Base-by-base conservation (phyloP, 2,329 filamentous ascomycete genomes). In the Pseudogymnoascus destructans region DNA sequence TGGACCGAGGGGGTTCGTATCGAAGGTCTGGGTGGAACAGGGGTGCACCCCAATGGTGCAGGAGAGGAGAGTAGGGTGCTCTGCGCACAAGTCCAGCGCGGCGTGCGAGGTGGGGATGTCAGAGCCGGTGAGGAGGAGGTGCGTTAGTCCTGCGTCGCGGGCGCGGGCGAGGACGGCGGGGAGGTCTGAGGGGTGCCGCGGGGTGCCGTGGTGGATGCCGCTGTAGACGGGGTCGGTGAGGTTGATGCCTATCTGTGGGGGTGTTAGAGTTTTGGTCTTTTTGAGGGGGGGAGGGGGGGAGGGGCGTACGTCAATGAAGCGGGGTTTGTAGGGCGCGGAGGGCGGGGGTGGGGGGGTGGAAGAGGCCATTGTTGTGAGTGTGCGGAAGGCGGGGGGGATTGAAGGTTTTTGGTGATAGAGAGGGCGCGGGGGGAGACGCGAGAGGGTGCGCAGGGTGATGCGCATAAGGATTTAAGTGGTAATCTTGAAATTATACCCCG, bases 21-120 rank as follows among this genome's bases (percentile, higher is more conserved):
- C 85, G 70, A 98, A 95, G 57, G 87, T 81, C 62, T 85, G 81
- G 64, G 87, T 88, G 63, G 83, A 86, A 72, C 93, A 98, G 11
- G 93, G 93, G 70, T 98, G 93, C 42, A 98, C 89, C 63, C 93
- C 93, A 8, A 95, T 85, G 1, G 93, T 98, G 19, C 87, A 85
- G 71, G 89, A 98, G 67, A 95, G 89, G 32, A 83, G 79, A 17
- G 86, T 86, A 19, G 89, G 83, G 68, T 92, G 85, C 64, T 85
- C 77, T 64, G 82, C 76, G 2, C 90, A 84, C 25, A 97, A 77
- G 42, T 84, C 73, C 8, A 95, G 73, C 0, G 89, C 90, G 63
- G 87, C 81, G 62, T 80, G 74, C 1, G 88, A 91, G 70, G 91
- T 90, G 57, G 77, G 75, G 55, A 97, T 77, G 68, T 93, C 89